Base-by-base conservation (phyloP, 2,329 filamentous ascomycete genomes). In the Dactylellina leptospora region DNA sequence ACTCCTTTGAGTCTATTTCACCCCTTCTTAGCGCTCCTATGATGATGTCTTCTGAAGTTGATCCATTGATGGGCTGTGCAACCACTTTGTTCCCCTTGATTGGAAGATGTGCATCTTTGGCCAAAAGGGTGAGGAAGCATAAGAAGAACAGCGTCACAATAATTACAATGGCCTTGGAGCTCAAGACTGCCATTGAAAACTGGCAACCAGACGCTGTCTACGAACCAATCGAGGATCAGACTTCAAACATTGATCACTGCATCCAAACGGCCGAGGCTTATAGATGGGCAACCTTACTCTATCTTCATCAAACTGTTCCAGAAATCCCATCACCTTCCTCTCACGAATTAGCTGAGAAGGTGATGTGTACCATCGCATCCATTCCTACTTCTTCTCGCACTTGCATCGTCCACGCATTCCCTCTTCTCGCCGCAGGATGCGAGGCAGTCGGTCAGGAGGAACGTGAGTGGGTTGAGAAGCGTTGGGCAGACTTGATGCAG, bases 21-120 rank as follows among this genome's bases (percentile, higher is more conserved):
- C 69, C 69, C 30, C 53, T 64, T 16, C 64, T 75, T 9, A 63
- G 55, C 18, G 54, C 70, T 9, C 75, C 74, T 5, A 78, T 77
- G 80, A 78, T 71, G 81, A 85, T 62, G 80, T 85, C 71, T 2
- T 59, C 63, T 20, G 83, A 87, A 66, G 82, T 90, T n/a, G 88
- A 91, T 78, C 88, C 88, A 3, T 79, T 90, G 27, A 88, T 91
- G 86, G 88, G 88, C 9, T 89, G 87, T 75, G 88, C 88, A 4
- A 82, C 83, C 28, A 87, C 86, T 0, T 81, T 91, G 0, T 91
- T 90, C 75, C 88, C 88, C 0, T 80, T 90, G 0, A 88, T 91
- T 71, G 86, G 88, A 9, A 83, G 84, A 18, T 87, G 87, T 20
- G 88, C 87, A 2, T 86, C 85, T 70, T 81, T 91, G 1, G 85